Conservation (phyloP, 768 basidiomycete species). For the Hebeloma cylindrosporum region DNA sequence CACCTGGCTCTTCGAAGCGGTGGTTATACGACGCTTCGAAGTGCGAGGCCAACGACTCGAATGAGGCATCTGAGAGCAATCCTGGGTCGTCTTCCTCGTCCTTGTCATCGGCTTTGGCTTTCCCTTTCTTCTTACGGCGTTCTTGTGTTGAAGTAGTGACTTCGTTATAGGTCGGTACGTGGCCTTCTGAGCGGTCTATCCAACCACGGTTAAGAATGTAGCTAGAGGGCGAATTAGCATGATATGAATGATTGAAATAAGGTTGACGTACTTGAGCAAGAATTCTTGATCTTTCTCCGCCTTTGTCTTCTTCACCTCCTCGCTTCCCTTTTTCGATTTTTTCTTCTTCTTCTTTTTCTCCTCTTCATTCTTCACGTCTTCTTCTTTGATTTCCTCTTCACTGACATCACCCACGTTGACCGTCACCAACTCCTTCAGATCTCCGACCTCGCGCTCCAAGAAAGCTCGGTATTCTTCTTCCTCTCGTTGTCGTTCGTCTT, state of each 20-base stretch:
- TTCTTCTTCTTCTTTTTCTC: slow-evolving; percentile 34
- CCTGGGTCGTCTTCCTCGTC: slow-evolving; percentile 33
- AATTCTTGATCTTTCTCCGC: slow-evolving; percentile 82
- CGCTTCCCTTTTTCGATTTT: slow-evolving; percentile 23
- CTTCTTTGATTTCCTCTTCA: slow-evolving; percentile 24
- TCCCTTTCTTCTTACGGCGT: slow-evolving; percentile 28
- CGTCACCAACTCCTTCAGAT: slow-evolving; percentile 66
- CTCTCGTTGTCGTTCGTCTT: slow-evolving; percentile 73
- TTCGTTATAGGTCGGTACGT: slow-evolving; percentile 85
- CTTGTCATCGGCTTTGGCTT: slow-evolving; percentile 33
- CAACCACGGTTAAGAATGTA: slow-evolving; percentile 98
- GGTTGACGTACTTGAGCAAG: slow-evolving; percentile 80
- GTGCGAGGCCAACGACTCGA: slow-evolving; percentile 86
- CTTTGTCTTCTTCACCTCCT: slow-evolving; percentile 30
- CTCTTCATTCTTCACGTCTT: slow-evolving; percentile 28
- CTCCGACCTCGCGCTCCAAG: slow-evolving; percentile 80
- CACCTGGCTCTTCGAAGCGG: slow-evolving; percentile 94
- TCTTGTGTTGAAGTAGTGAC: slow-evolving; percentile 47
- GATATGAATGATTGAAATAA: background rate
- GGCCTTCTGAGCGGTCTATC: slow-evolving; percentile 77
- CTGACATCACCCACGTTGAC: slow-evolving; percentile 41
- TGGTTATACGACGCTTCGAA: slow-evolving; percentile 99
- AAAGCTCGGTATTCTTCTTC: slow-evolving; percentile 86
- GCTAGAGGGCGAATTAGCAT: slow-evolving; percentile 38
- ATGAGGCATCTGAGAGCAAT: slow-evolving; percentile 41